Evolutionary conservation across 495 filamentous ascomycete species (phyloP).

Genomic region (Xylaria castorea): DNA sequence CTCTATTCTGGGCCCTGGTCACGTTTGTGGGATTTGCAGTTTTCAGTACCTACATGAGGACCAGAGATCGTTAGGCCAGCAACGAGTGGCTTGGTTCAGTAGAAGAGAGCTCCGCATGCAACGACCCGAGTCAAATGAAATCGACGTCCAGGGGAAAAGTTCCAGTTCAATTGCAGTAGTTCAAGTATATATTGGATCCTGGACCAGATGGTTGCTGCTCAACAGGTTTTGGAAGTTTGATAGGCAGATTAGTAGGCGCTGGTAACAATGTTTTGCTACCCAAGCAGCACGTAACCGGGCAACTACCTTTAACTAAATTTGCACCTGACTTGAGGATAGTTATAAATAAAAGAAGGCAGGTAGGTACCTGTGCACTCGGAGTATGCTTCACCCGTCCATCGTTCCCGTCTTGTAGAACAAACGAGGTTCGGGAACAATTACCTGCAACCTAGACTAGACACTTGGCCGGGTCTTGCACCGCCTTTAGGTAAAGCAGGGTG

Average conservation of each 20-base stretch:
- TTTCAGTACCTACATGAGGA: background rate
- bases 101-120: background rate
- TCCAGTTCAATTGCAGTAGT: background rate
- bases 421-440: background rate
- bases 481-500: background rate
- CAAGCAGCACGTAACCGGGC: background rate
- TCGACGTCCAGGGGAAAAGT: background rate
- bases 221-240: background rate
- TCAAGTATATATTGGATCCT: background rate
- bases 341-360: background rate
- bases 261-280: background rate
- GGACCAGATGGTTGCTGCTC: background rate
- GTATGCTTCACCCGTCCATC: background rate
- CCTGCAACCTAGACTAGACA: background rate
- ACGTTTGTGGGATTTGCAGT: constrained; percentile 6
- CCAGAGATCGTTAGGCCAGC: background rate
- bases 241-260: background rate
- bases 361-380: constrained; percentile 8
- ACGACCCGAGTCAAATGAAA: background rate
- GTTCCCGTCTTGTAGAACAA: constrained; percentile 10
- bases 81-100: background rate
- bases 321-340: background rate
- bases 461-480: background rate
- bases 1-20: background rate
- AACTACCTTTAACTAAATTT: background rate